Evolutionary conservation across 129 eudicot species (phyloP).

Genomic region (Pseudognaphalium luteoalbum): DNA sequence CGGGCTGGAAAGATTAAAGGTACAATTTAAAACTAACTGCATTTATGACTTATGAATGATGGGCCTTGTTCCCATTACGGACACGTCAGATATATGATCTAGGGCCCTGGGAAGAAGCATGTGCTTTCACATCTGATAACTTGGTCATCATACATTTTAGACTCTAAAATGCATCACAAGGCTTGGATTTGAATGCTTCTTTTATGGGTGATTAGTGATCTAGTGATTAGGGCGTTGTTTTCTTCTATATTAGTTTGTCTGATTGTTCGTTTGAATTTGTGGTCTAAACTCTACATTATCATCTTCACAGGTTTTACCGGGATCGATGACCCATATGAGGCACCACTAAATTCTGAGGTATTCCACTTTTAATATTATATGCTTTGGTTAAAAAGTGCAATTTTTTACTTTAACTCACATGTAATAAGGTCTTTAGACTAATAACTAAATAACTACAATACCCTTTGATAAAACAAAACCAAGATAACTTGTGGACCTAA

Average conservation of each 20-base stretch:
- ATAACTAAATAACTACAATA: not conserved
- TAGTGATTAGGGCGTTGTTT: not conserved
- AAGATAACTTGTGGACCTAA: not conserved
- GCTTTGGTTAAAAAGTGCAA: not conserved
- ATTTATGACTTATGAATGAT: not conserved
- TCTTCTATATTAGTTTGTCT: not conserved
- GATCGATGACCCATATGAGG: conserved; percentile 91
- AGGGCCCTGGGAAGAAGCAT: not conserved
- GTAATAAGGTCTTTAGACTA: not conserved
- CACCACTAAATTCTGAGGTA: conserved; percentile 89
- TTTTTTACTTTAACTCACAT: not conserved
- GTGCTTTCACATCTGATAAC: too few relatives aligned
- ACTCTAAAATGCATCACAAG: too few relatives aligned
- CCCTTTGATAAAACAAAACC: not conserved
- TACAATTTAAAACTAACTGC: conserved; percentile 14
- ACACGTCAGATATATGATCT: not conserved
- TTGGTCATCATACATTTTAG: not conserved
- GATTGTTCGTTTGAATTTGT: conserved; percentile 1
- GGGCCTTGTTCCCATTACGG: not conserved
- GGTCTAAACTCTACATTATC: not conserved
- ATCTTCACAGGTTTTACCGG: conserved; percentile 85
- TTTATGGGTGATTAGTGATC: not conserved
- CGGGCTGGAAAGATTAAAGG: conserved; percentile 96
- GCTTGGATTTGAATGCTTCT: not conserved
- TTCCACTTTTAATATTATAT: not conserved